Percentiles rank a stretch among this genome's conserved stretches.
phyloP scores from a whole-genome alignment of 129 eudicot species.

The Pseudognaphalium luteoalbum region DNA sequence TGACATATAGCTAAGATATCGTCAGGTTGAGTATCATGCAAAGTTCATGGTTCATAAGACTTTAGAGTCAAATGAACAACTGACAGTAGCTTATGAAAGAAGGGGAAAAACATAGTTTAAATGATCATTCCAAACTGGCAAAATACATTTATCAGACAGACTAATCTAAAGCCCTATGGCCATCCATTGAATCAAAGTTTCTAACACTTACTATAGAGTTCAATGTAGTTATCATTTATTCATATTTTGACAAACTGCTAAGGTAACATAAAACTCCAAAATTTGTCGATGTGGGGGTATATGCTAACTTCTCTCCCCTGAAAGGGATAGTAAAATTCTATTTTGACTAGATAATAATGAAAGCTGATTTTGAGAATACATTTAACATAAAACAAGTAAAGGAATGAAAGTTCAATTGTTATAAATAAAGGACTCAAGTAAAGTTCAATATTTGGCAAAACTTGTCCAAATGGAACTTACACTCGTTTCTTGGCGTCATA shows the following conservation, averaged over 20 bases:
- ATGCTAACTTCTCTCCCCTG: background rate
- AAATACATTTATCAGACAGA: background rate
- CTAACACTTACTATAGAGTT: background rate
- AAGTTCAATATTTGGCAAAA: background rate
- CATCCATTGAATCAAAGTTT: background rate
- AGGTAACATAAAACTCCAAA: background rate
- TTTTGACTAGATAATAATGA: background rate
- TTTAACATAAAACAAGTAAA: background rate
- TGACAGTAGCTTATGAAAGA: background rate
- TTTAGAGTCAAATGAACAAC: background rate
- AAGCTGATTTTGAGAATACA: background rate
- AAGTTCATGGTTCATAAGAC: background rate
- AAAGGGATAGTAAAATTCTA: background rate
- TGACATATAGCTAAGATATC: background rate
- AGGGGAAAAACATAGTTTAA: background rate
- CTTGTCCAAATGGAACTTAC: background rate
- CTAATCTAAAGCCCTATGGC: background rate
- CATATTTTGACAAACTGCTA: background rate
- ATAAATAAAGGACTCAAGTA: background rate
- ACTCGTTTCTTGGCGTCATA: background rate
- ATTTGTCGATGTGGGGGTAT: background rate
- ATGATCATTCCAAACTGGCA: background rate
- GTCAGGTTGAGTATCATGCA: background rate
- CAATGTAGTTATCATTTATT: background rate
- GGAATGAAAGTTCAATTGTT: background rate